Percentiles rank a stretch among this genome's conserved stretches.
phyloP scores from a whole-genome alignment of 768 basidiomycete species.

The Cystobasidiopsis lactophilus region DNA sequence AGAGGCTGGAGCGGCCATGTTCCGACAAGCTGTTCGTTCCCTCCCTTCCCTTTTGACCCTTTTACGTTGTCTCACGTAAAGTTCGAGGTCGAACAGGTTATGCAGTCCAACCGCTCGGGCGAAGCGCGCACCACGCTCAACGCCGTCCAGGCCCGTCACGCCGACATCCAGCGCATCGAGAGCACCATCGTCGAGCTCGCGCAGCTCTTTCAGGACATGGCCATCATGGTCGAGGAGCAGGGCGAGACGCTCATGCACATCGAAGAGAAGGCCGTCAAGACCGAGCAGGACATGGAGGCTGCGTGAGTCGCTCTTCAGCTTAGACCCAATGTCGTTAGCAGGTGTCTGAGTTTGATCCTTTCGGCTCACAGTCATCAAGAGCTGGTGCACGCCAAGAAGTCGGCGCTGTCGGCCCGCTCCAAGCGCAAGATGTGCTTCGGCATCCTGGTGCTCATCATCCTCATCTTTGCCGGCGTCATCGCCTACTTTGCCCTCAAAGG shows the following conservation, averaged over 20 bases:
- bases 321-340: not conserved
- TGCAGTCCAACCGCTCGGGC: constrained; percentile 51
- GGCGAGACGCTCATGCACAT: constrained; percentile 44
- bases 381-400: constrained; percentile 60
- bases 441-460: constrained; percentile 36
- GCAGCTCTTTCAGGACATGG: constrained; percentile 59
- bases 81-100: constrained; percentile 30
- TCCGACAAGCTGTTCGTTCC: constrained; percentile 9
- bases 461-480: constrained; percentile 45
- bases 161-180: constrained; percentile 63
- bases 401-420: constrained; percentile 67
- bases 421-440: constrained; percentile 95
- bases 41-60: not conserved
- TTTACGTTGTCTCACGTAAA: not conserved
- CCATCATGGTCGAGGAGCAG: constrained; percentile 36
- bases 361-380: constrained; percentile 42
- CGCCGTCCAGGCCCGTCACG: constrained; percentile 69
- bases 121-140: constrained; percentile 58
- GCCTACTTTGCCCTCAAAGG: constrained; percentile 35
- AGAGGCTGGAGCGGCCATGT: constrained; percentile 36
- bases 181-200: constrained; percentile 60
- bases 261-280: constrained; percentile 39
- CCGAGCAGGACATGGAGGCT: constrained; percentile 39
- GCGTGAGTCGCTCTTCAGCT: not conserved
- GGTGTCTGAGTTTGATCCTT: not conserved